phyloP scores from a whole-genome alignment of 208 protist genomes.

The Blastocrithidia nonstop region DNA sequence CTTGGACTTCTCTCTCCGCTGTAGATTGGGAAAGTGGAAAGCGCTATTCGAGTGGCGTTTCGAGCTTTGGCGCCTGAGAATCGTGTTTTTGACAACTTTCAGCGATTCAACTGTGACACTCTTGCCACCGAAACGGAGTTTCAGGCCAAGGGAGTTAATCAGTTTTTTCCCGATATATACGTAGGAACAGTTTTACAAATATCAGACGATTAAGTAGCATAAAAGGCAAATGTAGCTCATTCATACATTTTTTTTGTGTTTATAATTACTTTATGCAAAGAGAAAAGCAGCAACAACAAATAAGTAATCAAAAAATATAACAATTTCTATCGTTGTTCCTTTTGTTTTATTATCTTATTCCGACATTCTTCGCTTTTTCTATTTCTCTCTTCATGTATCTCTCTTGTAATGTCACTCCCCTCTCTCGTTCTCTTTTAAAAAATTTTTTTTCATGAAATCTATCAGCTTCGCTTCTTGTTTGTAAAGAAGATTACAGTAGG shows the following conservation, averaged over 20 bases:
- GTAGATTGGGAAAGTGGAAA: slow-evolving; percentile 37
- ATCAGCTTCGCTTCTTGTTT: not conserved
- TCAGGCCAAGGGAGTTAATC: slow-evolving; percentile 34
- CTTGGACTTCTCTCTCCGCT: slow-evolving; percentile 32
- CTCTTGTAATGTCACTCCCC: not conserved
- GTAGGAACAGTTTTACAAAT: slow-evolving; percentile 54
- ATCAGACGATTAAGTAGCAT: slow-evolving; percentile 14
- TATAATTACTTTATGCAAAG: not conserved
- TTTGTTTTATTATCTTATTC: slow-evolving; percentile 3
- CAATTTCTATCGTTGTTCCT: slow-evolving; percentile 1
- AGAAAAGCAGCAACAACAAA: not conserved
- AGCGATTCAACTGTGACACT: slow-evolving; percentile 38
- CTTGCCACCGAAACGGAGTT: slow-evolving; percentile 54
- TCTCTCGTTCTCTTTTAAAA: slow-evolving; percentile 6
- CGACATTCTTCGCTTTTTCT: too few species aligned
- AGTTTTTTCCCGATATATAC: slow-evolving; percentile 78
- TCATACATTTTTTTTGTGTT: slow-evolving; percentile 3
- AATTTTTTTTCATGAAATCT: too few species aligned
- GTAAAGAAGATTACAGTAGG: not conserved
- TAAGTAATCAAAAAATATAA: not conserved
- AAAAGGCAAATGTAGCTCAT: not conserved
- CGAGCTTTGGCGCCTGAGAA: slow-evolving; percentile 36
- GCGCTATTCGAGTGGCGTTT: slow-evolving; percentile 38
- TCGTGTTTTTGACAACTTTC: slow-evolving; percentile 57
- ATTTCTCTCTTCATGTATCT: not conserved